Conservation (phyloP, 2,329 filamentous ascomycete species). For the Nothomitra cinnamomea region DNA sequence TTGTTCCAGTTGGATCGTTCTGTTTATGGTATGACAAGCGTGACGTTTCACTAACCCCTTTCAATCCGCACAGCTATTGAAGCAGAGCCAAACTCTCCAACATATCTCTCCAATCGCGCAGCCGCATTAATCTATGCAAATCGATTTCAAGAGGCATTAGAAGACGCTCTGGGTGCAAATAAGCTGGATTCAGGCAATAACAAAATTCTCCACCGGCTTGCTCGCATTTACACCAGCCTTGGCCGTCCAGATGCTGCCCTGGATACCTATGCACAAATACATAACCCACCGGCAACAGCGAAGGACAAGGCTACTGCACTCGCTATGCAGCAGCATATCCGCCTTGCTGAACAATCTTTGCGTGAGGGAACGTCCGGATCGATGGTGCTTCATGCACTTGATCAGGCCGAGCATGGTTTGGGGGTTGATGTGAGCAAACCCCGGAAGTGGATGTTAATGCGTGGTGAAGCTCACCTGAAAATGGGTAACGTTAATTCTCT, state of each 20-base stretch:
- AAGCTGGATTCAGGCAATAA: conserved; percentile 71
- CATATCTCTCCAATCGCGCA: conserved; percentile 86
- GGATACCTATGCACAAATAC: conserved; percentile 60
- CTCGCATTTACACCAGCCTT: conserved; percentile 74
- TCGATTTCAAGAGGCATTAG: conserved; percentile 61
- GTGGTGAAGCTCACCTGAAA: conserved; percentile 79
- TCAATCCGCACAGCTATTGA: conserved; percentile 51
- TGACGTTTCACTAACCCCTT: conserved; percentile 13
- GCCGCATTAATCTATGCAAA: conserved; percentile 84
- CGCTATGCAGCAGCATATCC: conserved; percentile 70
- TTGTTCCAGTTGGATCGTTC: conserved; percentile 6
- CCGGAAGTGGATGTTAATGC: conserved; percentile 85
- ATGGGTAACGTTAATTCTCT: conserved; percentile 81
- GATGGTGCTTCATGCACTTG: conserved; percentile 81
- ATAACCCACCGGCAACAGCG: conserved; percentile 54
- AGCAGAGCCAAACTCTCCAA: conserved; percentile 67
- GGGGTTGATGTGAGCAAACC: conserved; percentile 62
- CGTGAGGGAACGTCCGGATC: conserved; percentile 62
- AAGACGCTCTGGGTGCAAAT: conserved; percentile 69
- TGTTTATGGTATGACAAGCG: background rate
- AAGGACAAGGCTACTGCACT: conserved; percentile 75
- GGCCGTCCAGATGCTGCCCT: conserved; percentile 79
- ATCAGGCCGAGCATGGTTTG: conserved; percentile 72
- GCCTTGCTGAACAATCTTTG: conserved; percentile 62
- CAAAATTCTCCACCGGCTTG: conserved; percentile 77